Conservation (phyloP, 1,139 yeast species). For the Starmera stellimalicola region DNA sequence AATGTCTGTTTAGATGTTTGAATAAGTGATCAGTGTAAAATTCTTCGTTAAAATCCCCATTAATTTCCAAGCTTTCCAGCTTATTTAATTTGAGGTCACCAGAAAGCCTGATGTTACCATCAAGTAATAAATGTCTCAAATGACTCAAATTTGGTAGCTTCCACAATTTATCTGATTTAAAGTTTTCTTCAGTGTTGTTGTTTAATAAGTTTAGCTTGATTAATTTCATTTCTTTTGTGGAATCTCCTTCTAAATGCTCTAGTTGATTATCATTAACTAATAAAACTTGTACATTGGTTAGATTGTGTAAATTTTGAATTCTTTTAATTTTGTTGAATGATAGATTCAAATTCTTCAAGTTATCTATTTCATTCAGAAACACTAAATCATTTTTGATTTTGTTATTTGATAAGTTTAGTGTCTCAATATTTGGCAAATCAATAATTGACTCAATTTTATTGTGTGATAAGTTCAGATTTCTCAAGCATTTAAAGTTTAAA, state of each 20-base stretch:
- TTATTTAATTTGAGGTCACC: neutral
- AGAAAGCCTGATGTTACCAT: neutral
- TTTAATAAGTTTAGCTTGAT: neutral
- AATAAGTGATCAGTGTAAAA: neutral
- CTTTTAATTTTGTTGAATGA: neutral
- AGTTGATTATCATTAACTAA: neutral
- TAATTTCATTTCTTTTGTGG: neutral
- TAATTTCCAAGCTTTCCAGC: neutral
- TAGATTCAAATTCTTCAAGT: neutral
- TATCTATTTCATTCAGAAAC: neutral
- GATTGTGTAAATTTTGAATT: neutral
- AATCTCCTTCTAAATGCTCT: neutral
- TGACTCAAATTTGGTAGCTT: neutral
- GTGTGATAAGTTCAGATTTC: conserved; percentile 10
- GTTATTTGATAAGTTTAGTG: conserved; percentile 3
- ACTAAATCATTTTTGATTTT: neutral
- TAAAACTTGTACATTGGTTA: neutral
- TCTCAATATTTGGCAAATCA: conserved; percentile 10
- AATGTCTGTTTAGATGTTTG: neutral
- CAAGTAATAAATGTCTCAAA: neutral
- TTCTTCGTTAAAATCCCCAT: neutral
- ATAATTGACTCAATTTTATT: conserved; percentile 10
- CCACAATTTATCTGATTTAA: neutral
- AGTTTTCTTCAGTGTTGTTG: neutral
- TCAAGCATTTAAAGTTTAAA: conserved; percentile 8